Evolutionary conservation across 1,284 basidiomycete species (phyloP).

Genomic region (Trametes hirsuta): DNA sequence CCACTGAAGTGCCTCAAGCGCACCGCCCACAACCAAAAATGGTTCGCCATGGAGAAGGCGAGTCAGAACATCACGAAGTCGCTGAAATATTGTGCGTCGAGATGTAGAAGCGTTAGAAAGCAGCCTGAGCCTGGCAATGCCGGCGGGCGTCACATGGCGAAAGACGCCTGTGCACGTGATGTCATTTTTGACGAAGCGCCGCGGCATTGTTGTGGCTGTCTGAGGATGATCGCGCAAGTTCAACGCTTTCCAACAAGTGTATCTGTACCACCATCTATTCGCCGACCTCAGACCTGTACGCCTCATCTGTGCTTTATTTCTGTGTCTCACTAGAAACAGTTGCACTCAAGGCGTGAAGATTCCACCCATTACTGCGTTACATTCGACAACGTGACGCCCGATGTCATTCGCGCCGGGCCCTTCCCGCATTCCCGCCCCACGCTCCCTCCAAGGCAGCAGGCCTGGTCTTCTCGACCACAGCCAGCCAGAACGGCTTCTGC

Average conservation of each 20-base stretch:
- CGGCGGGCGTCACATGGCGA: not conserved
- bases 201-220: not conserved
- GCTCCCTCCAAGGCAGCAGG: conserved; percentile 33
- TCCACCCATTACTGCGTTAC: not conserved
- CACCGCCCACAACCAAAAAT: not conserved
- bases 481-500: conserved; percentile 60
- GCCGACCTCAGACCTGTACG: not conserved
- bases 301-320: conserved; percentile 5
- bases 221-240: not conserved
- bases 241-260: not conserved
- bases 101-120: not conserved
- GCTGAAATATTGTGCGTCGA: not conserved
- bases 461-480: conserved; percentile 65
- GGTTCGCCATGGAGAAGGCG: not conserved
- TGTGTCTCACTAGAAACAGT: not conserved
- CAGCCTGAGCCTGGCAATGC: not conserved
- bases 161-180: conserved; percentile 16
- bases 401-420: conserved; percentile 23
- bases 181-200: conserved; percentile 1
- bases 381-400: not conserved
- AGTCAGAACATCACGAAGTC: not conserved
- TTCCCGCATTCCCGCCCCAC: conserved; percentile 14
- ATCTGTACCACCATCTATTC: not conserved
- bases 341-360: not conserved
- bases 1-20: not conserved